Conservation (phyloP, 108 stramenopile genomes). For the Conticribra weissflogii region DNA sequence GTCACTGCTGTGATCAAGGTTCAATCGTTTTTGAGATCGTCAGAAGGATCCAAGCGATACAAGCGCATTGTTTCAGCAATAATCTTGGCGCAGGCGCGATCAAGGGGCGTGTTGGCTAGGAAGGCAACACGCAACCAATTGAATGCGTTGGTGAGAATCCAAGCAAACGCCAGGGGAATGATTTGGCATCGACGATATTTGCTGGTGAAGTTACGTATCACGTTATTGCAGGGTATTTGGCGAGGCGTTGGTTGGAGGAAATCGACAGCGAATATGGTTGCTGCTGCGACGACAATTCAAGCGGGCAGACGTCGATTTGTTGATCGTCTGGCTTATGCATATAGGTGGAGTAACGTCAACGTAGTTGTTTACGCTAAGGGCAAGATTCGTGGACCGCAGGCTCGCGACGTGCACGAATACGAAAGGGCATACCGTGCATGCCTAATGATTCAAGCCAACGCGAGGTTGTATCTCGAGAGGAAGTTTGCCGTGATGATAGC, state of each 20-base stretch:
- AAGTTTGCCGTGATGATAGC: not conserved
- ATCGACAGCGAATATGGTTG: not conserved
- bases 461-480: not conserved
- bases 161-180: not conserved
- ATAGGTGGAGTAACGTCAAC: no score
- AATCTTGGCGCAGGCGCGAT: no score
- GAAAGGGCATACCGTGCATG: not conserved
- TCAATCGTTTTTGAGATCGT: no score
- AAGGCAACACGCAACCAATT: no score
- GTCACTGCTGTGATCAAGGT: not conserved
- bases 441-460: not conserved
- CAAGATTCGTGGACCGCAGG: not conserved
- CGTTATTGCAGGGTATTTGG: not conserved
- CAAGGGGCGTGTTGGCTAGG: no score
- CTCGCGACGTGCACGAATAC: no score
- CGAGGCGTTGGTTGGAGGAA: not conserved
- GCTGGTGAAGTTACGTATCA: not conserved
- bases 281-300: not conserved
- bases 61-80: no score
- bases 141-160: no score
- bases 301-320: not conserved
- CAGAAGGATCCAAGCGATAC: no score
- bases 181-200: not conserved
- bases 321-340: no score
- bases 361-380: not conserved